Evolutionary conservation across 164 flowering plant species (phyloP).

Genomic region (Malania oleifera): DNA sequence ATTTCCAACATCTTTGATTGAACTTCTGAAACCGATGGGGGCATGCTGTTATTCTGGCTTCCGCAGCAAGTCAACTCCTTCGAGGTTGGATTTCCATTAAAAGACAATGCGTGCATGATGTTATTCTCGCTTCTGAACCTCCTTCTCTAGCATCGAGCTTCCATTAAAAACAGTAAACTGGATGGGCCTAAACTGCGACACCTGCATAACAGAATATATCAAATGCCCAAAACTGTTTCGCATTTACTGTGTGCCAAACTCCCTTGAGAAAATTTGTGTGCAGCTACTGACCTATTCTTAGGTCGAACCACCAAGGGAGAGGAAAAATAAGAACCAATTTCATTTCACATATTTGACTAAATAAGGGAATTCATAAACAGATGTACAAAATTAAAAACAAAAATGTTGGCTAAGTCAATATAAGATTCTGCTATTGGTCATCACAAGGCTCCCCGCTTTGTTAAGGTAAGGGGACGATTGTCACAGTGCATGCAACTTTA

Average conservation of each 20-base stretch:
- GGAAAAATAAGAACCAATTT: background rate
- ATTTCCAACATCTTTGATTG: background rate
- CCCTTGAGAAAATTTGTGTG: too few relatives aligned
- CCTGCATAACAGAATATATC: slow-evolving; percentile 25
- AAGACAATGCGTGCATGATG: background rate
- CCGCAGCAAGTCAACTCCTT: too few relatives aligned
- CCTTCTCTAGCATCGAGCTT: slow-evolving; percentile 78
- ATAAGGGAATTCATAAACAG: too few relatives aligned
- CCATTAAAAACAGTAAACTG: slow-evolving; percentile 70
- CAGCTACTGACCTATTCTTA: background rate
- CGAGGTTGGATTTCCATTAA: too few relatives aligned
- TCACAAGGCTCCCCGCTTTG: too few relatives aligned
- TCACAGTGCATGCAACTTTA: too few relatives aligned
- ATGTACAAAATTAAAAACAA: too few relatives aligned
- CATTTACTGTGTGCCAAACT: too few relatives aligned
- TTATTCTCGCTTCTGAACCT: slow-evolving; percentile 21
- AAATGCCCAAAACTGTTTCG: background rate
- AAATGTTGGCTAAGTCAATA: too few relatives aligned
- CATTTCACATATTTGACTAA: background rate
- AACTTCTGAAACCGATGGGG: too few relatives aligned
- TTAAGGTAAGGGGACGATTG: too few relatives aligned
- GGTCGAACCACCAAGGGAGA: background rate
- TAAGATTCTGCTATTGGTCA: too few relatives aligned
- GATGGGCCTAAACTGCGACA: slow-evolving; percentile 39
- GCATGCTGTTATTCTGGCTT: background rate